Evolutionary conservation across 2,329 filamentous ascomycete species (phyloP).

Genomic region (Alternaria postmessia): DNA sequence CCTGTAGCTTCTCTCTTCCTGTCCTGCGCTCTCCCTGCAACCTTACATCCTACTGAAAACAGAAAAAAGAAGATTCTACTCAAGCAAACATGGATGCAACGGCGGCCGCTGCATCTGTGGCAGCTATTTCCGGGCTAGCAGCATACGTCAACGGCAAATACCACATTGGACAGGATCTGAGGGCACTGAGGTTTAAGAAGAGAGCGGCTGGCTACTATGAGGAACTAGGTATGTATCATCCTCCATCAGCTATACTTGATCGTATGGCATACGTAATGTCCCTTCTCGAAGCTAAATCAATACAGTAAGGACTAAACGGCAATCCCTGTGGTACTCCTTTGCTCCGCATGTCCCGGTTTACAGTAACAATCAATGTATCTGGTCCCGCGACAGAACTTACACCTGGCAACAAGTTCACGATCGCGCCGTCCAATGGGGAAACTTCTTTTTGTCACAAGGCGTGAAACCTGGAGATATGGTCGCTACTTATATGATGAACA

Average conservation of each 20-base stretch:
- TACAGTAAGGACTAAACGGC: conserved; percentile 52
- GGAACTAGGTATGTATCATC: conserved; percentile 33
- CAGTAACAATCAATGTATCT: conserved; percentile 64
- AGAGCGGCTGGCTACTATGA: conserved; percentile 44
- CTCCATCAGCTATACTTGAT: background rate
- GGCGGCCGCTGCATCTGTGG: conserved; percentile 38
- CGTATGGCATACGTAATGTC: too few relatives aligned
- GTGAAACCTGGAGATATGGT: conserved; percentile 70
- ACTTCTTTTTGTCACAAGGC: conserved; percentile 55
- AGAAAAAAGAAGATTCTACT: background rate
- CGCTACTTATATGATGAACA: conserved; percentile 71
- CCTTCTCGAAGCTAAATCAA: background rate
- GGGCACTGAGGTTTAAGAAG: conserved; percentile 53
- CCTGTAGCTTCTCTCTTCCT: background rate
- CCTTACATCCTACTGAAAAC: background rate
- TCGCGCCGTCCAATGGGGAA: conserved; percentile 40
- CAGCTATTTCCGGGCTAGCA: conserved; percentile 52
- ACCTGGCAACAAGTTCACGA: conserved; percentile 44
- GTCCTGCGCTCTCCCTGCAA: background rate
- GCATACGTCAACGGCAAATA: conserved; percentile 74
- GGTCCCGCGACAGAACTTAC: conserved; percentile 66
- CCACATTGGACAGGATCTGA: conserved; percentile 69
- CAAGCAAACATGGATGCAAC: conserved; percentile 26
- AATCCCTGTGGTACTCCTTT: conserved; percentile 44
- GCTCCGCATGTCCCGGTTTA: conserved; percentile 38